These are phyloP conservation scores for Eucalyptus sp. DNA, from an alignment of 345 rosid genomes.

Conservation along the genomic window DNA sequence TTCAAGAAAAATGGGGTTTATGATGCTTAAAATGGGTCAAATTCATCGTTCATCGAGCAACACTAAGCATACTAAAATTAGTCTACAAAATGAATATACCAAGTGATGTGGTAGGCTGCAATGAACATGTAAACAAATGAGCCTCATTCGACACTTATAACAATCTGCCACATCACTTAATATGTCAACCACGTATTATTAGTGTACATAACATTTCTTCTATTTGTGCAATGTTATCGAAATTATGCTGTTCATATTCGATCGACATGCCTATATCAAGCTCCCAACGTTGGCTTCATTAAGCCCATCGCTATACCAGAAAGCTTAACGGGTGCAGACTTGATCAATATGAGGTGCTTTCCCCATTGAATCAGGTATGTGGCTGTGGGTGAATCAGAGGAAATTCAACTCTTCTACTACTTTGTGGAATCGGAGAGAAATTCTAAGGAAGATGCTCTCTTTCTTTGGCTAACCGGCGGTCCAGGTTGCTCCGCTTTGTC, in stretches of 20 bases:
- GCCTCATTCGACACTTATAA: not conserved
- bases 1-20: not conserved
- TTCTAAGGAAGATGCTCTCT: constrained; percentile 35
- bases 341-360: not conserved
- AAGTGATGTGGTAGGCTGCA: not conserved
- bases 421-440: constrained; percentile 48
- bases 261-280: not conserved
- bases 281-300: not conserved
- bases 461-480: constrained; percentile 80
- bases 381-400: constrained; percentile 39
- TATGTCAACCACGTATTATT: not conserved
- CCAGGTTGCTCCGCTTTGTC: constrained; percentile 55
- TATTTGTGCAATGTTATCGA: not conserved
- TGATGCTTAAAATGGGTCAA: not conserved
- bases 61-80: not conserved
- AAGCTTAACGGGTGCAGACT: not conserved
- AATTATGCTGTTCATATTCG: not conserved
- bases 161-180: not conserved
- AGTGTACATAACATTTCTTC: not conserved
- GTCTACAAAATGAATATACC: not conserved
- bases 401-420: constrained; percentile 47
- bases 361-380: constrained; percentile 20
- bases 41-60: not conserved
- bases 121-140: not conserved
- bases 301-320: not conserved